These are phyloP conservation scores for Guadua angustifolia DNA, from an alignment of 176 grass and related monocot genomes.

Conservation along the genomic window DNA sequence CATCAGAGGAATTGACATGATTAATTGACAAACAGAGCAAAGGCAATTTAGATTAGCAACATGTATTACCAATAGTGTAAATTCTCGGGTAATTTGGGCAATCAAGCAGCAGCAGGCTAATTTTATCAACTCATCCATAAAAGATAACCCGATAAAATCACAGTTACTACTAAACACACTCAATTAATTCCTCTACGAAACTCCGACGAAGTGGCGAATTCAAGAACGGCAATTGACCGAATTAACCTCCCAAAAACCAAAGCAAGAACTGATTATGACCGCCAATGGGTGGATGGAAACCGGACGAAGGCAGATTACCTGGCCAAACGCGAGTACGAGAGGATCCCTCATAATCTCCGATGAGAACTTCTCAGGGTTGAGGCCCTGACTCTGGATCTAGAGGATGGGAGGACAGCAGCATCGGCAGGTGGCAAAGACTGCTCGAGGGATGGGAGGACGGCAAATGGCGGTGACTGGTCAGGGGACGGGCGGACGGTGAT, in stretches of 20 bases:
- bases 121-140: neutral
- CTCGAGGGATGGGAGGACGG: no score
- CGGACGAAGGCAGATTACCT: conserved; percentile 42
- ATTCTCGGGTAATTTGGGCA: no score
- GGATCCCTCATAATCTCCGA: conserved; percentile 82
- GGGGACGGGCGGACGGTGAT: no score
- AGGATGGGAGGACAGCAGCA: no score
- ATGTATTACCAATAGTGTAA: no score
- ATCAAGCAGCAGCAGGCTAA: conserved; percentile 7
- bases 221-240: neutral
- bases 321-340: conserved; percentile 71
- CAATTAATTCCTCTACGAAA: neutral
- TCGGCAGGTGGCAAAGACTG: no score
- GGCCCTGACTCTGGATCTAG: no score
- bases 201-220: neutral
- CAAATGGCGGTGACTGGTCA: no score
- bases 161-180: neutral
- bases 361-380: conserved; percentile 38
- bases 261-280: neutral
- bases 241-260: neutral
- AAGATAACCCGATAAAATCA: neutral
- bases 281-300: neutral
- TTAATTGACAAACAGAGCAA: no score
- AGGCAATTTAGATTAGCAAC: no score
- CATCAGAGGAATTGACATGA: no score